These are phyloP conservation scores for Medicago ruthenica DNA, from an alignment of 306 rosid species.

Conservation along the genomic window DNA sequence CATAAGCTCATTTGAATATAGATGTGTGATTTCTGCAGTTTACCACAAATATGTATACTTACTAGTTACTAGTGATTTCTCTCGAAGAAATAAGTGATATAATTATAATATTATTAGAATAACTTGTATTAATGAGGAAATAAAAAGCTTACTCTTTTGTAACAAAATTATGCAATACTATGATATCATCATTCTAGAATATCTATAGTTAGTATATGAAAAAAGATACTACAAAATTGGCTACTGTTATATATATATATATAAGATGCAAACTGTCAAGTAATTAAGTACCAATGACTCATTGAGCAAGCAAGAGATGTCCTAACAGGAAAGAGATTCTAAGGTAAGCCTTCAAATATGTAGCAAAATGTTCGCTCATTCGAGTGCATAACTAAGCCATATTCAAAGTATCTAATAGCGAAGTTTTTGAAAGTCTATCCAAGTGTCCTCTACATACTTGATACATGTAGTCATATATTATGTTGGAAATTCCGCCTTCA, in stretches of 20 bases:
- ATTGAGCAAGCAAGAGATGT: too few relatives aligned
- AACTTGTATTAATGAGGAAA: neutral
- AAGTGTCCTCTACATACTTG: neutral
- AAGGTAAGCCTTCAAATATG: neutral
- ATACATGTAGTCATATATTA: neutral
- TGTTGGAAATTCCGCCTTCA: too few relatives aligned
- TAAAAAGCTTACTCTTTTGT: neutral
- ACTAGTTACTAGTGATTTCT: neutral
- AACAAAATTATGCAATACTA: neutral
- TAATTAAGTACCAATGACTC: too few relatives aligned
- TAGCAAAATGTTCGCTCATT: too few relatives aligned
- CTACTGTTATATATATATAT: neutral
- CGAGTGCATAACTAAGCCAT: too few relatives aligned
- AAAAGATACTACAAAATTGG: neutral
- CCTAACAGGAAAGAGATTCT: too few relatives aligned
- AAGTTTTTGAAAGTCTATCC: too few relatives aligned
- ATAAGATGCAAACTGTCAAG: too few relatives aligned
- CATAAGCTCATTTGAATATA: slow-evolving; percentile 6
- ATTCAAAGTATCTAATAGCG: too few relatives aligned
- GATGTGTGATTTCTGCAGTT: neutral
- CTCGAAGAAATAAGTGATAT: neutral
- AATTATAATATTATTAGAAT: neutral
- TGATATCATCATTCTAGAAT: neutral
- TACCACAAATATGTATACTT: neutral
- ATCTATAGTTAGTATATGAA: neutral